Base-by-base conservation (phyloP, 352 stramenopile species). In the Globisporangium solare region DNA sequence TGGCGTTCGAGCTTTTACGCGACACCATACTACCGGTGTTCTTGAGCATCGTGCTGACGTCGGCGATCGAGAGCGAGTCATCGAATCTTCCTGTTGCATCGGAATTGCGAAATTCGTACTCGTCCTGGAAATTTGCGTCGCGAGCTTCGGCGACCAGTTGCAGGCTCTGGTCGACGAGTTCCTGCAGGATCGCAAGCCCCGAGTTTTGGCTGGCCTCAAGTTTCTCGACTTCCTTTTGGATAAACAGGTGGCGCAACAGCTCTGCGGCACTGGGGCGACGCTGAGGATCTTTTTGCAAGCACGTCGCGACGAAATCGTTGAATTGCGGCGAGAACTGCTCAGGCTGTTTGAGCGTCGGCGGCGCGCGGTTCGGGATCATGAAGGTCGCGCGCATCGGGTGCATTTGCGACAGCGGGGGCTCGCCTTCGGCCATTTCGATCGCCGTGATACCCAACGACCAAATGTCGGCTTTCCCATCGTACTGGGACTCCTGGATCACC, bases 371-470 rank as follows among this genome's bases (percentile, higher is more conserved):
- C 18, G 82, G 82, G 57, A 92, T 92, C 60, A 92, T 67, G 54
- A 92, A 92, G 49, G 90, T 83, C 15, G 79, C 82, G 14, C 79
- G 73, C 85, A 97, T 95, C 13, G 87, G 88, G 68, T 97, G 88
- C 67, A 96, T 79, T 20, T 92, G 73, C 3, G 84, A 63, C n/a
- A 94, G 76, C 31, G 89, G 89, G 14, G 89, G 86, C 47, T 85
- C 78, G 8, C 88, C 88, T 37, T 96, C 83, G 8, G 89, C 88
- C 70, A 97, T 70, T 53, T 97, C 89, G 52, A 97, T 90, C 21
- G 88, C 88, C 1, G 89, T 97, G 64, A 97, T 96, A 0, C 89
- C 84, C 35, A 94, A 67, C 37, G 80, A 91, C 81, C 81, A 93
- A 51, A 93, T 77, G 40, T 93, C 83, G 14, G 80, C 83, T 56